These are phyloP conservation scores for Bisporella sp. DNA, from an alignment of 2,329 filamentous ascomycete genomes.

Conservation along the genomic window DNA sequence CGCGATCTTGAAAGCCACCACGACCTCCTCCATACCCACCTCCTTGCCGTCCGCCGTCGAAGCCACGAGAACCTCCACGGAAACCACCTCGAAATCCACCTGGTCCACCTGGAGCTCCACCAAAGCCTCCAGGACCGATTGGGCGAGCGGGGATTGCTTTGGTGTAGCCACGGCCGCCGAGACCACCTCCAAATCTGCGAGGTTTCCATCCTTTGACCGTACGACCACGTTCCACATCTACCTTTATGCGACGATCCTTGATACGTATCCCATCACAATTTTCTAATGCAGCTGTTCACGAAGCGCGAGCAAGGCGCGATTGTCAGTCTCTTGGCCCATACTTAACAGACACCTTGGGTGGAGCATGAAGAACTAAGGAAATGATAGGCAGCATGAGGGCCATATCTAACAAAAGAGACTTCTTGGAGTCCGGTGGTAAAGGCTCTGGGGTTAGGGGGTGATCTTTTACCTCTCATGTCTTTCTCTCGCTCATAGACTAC, in stretches of 20 bases:
- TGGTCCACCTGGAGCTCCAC: conserved; percentile 42
- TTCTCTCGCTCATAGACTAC: conserved; percentile 95
- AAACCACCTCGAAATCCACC: conserved; percentile 34
- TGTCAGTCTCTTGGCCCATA: conserved; percentile 65
- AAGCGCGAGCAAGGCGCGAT: conserved; percentile 50
- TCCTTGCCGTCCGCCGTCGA: conserved; percentile 23
- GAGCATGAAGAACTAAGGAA: conserved; percentile 21
- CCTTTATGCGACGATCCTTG: conserved; percentile 84
- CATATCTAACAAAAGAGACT: conserved; percentile 38
- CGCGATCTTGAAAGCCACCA: conserved; percentile 26
- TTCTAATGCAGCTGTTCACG: conserved; percentile 79
- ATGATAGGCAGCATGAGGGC: conserved; percentile 31
- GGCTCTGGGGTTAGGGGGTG: conserved; percentile 27
- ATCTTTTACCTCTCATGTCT: conserved; percentile 94
- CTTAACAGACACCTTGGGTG: conserved; percentile 34
- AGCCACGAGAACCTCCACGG: conserved; percentile 51
- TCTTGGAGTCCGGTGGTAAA: conserved; percentile 11
- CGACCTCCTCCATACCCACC: conserved; percentile 43
- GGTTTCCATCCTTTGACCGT: conserved; percentile 94
- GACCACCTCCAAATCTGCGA: conserved; percentile 81
- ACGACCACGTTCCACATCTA: conserved; percentile 92
- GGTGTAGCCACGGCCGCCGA: conserved; percentile 89
- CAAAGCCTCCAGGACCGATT: conserved; percentile 52
- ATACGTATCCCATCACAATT: conserved; percentile 81
- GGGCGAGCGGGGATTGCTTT: conserved; percentile 70